Evolutionary conservation across 495 filamentous ascomycete genomes (phyloP), one percentile per base, ranked within the genome.

Genomic region (Xylaria bambusicola): DNA sequence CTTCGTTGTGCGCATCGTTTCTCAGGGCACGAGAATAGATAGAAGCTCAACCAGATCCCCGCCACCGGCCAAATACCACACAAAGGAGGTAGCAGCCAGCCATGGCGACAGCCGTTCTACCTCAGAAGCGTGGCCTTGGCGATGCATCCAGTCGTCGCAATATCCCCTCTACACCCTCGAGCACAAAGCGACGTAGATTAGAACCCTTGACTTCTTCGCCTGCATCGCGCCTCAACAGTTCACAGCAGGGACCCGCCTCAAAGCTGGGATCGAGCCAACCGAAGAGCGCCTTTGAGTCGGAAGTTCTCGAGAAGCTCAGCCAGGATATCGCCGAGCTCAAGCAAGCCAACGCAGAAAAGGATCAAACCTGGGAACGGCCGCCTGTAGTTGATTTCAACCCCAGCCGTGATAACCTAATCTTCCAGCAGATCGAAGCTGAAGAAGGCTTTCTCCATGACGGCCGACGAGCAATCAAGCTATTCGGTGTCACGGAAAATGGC

Each of bases 371-470:
- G 94, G 84, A 86, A 17, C 83, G 94, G 26, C 95, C 95, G 10
- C 75, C 80, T 9, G 73, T 98, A 6, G 83, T 83, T 5, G 79
- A 82, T 46, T 97, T 93, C 70, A 76, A 93, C 60, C 82, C 86
- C n/a, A 63, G 76, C 27, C 88, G 72, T 45, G 84, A 94, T 42
- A 89, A 75, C 59, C 80, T 99, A 10, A 85, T 82, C 67, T 98
- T 98, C 72, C 94, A 98, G 73, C 90, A 95, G 69, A 98, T 99
- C 69, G 94, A 99, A 63, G 88, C 85, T 4, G 93, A 98, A 65
- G 93, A 98, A 72, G 93, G 94, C 18, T 86, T 82, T 2, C 63
- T 97, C 6, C 66, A 81, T 71, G 86, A 87, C 59, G 90, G 88
- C 17, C 86, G 82, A 66, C 77, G 88, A 1, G 84, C 89, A 0